Base-by-base conservation (phyloP, 495 filamentous ascomycete species). In the Neurospora tetraspora region DNA sequence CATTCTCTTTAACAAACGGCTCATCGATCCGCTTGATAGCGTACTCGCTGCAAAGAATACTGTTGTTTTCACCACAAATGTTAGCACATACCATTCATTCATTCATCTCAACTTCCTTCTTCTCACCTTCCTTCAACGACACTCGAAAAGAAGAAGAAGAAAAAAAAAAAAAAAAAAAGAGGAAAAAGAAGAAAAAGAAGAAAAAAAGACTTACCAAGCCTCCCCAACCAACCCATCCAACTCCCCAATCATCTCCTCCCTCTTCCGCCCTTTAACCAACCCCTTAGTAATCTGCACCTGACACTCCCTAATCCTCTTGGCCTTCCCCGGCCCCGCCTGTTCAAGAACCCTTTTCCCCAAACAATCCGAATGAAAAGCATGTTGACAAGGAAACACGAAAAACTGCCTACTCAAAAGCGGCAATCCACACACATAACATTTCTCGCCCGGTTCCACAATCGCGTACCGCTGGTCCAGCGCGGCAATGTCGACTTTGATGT, bases 351-450 rank as follows among this genome's bases (percentile, higher is more conserved):
- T 91, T 76, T 87, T 89, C 0, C 91, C 94, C 23, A 98, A 80
- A 79, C 96, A 99, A 77, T 98, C 96, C 73, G 91, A 93, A 79
- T 99, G 96, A 76, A 98, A 98, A 23, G 94, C 94, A 81, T 99
- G 96, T 84, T 98, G 96, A 80, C 96, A 99, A 0, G 96, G 94
- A 78, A 98, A 99, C 12, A 98, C 96, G 74, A 97, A 99, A 82
- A 98, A 99, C 79, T 97, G 93, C 72, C 95, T 84, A 74, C 90
- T 92, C 20, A 99, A 85, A 43, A 98, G 83, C 34, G 96, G 96
- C 61, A 97, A 81, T 5, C 89, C 88, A 78, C 96, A 99, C 23
- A 92, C 86, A 81, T 92, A 94, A 79, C 96, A 99, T 76, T 92
- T 89, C 84, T 99, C 96, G 2, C 96, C 96, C 0, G 96, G 96